A percentile compares a stretch with the other conserved stretches of the same genome.
Conservation (phyloP, 2,329 filamentous ascomycete species). For the Trichoderma aggressivum region DNA sequence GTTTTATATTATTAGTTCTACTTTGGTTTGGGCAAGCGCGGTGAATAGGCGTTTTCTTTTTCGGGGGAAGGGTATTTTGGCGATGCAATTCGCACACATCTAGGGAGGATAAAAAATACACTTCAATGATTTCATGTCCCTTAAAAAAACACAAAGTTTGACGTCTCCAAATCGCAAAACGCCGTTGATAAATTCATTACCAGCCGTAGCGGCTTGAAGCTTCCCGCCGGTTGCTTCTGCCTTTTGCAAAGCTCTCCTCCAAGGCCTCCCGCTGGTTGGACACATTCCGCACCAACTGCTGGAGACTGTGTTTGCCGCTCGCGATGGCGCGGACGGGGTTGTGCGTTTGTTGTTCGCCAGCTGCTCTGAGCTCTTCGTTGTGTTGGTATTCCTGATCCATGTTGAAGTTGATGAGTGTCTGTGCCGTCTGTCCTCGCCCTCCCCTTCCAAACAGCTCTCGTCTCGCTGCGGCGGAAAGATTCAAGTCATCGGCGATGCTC, state of each 20-base stretch:
- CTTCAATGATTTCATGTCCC: not conserved
- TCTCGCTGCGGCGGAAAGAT: conserved; percentile 71
- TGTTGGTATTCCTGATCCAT: conserved; percentile 81
- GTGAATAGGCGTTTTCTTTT: conserved; percentile 15
- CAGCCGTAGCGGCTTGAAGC: conserved; percentile 83
- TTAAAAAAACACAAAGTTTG: not conserved
- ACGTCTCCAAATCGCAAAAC: not conserved
- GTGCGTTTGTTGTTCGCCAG: conserved; percentile 68
- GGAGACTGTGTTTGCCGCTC: conserved; percentile 78
- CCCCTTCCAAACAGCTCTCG: conserved; percentile 82
- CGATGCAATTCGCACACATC: not conserved
- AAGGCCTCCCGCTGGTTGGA: conserved; percentile 79
- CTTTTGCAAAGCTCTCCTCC: conserved; percentile 86
- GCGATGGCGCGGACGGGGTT: conserved; percentile 83
- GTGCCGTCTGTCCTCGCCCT: conserved; percentile 38
- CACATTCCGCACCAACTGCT: conserved; percentile 81
- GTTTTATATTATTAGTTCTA: conserved; percentile 10
- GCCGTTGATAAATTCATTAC: conserved; percentile 32
- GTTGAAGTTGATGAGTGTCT: conserved; percentile 81
- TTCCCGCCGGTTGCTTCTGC: conserved; percentile 75
- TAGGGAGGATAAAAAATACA: conserved; percentile 5
- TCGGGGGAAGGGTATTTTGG: not conserved
- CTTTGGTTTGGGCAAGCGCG: conserved; percentile 12
- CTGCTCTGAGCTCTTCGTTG: conserved; percentile 72
- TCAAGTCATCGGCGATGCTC: conserved; percentile 70